Conservation (phyloP, 192 early-diverging fungal species). For the Coemansia erecta region DNA sequence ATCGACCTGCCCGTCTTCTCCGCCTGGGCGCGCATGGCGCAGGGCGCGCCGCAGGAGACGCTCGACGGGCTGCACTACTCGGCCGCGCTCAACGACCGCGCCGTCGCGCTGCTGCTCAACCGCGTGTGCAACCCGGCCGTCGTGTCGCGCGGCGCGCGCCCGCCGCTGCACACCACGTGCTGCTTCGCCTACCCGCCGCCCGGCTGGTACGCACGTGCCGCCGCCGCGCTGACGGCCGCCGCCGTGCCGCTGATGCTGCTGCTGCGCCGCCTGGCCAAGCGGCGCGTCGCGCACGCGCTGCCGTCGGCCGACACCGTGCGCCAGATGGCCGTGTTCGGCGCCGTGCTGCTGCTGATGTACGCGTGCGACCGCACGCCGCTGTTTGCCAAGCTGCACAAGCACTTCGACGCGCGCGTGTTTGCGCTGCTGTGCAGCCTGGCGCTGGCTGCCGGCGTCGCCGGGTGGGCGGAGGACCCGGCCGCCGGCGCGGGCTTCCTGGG, state of each 20-base stretch:
- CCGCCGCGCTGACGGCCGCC: conserved; percentile 22
- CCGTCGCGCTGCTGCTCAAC: conserved; percentile 62
- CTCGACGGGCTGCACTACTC: conserved; percentile 73
- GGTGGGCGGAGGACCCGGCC: conserved; percentile 36
- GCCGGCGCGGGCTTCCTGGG: conserved; percentile 60
- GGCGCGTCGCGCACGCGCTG: conserved; percentile 12
- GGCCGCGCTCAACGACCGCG: conserved; percentile 41
- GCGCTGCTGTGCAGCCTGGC: conserved; percentile 38
- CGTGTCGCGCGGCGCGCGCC: conserved; percentile 19
- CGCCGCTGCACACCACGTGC: conserved; percentile 60
- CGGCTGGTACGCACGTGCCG: conserved; percentile 42
- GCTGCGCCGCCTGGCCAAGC: neutral
- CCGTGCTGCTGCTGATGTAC: conserved; percentile 60
- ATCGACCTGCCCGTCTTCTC: conserved; percentile 48
- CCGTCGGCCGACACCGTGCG: conserved; percentile 49
- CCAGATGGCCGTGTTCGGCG: conserved; percentile 55
- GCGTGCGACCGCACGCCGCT: conserved; percentile 66
- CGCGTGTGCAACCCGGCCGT: conserved; percentile 58
- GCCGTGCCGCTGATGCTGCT: conserved; percentile 17
- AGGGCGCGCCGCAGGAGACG: conserved; percentile 44
- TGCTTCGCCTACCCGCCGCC: conserved; percentile 58
- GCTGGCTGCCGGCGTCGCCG: conserved; percentile 45
- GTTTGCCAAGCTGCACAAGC: conserved; percentile 67
- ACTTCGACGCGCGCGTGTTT: conserved; percentile 53
- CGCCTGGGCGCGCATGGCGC: conserved; percentile 55